phyloP scores from a whole-genome alignment of 768 basidiomycete genomes.

The Trametes villosa region DNA sequence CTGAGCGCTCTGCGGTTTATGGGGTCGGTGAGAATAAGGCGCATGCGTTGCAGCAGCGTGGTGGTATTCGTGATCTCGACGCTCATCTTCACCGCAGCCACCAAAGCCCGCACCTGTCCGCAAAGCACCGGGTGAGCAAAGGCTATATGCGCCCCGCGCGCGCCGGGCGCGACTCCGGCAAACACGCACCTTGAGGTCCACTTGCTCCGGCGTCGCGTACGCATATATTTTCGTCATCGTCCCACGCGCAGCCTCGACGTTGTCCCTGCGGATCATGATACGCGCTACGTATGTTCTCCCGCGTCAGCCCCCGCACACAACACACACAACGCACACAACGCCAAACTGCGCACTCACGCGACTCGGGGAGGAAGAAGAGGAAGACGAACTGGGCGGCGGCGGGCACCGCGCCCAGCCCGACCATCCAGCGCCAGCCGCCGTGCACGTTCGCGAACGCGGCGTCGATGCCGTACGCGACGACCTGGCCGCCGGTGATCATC shows the following conservation, averaged over 20 bases:
- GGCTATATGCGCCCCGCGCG: background rate
- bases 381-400: constrained; percentile 64
- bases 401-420: constrained; percentile 73
- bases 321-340: background rate
- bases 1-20: constrained; percentile 73
- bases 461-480: constrained; percentile 76
- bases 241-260: constrained; percentile 51
- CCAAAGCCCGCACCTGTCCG: constrained; percentile 59
- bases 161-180: background rate
- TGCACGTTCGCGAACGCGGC: constrained; percentile 62
- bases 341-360: constrained; percentile 54
- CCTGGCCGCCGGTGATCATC: constrained; percentile 80
- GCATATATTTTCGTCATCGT: constrained; percentile 75
- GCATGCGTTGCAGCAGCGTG: constrained; percentile 58
- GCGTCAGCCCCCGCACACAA: background rate
- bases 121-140: background rate
- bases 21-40: constrained; percentile 57
- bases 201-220: constrained; percentile 61
- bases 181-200: constrained; percentile 61
- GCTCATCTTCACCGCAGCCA: constrained; percentile 61
- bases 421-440: constrained; percentile 85
- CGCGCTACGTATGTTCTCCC: constrained; percentile 45
- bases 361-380: constrained; percentile 74
- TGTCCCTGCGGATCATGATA: constrained; percentile 63
- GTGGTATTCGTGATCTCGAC: constrained; percentile 65